Conservation (phyloP, 192 early-diverging fungal species). For the Coemansia furcata region DNA sequence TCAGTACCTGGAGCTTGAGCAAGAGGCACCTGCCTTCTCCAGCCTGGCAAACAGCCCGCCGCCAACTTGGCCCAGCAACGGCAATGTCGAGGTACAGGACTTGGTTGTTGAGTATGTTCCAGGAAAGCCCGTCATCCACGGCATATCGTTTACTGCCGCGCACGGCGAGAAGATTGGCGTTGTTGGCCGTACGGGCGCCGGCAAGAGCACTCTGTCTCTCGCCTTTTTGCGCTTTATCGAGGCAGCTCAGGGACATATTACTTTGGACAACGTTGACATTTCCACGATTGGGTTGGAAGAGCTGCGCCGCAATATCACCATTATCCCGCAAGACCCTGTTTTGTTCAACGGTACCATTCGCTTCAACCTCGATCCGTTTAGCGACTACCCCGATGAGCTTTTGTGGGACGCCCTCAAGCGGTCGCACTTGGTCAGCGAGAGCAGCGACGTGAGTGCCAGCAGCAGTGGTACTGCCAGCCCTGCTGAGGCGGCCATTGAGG, state of each 20-base stretch:
- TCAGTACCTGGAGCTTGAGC: constrained; percentile 76
- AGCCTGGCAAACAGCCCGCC: constrained; percentile 56
- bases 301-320: constrained; percentile 67
- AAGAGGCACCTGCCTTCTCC: constrained; percentile 68
- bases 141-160: constrained; percentile 48
- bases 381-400: constrained; percentile 69
- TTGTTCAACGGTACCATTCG: constrained; percentile 55
- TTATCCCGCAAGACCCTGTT: constrained; percentile 75
- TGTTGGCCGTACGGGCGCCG: constrained; percentile 57
- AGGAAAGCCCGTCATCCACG: constrained; percentile 19
- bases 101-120: constrained; percentile 56
- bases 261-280: constrained; percentile 74
- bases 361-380: constrained; percentile 83
- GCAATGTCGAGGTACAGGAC: constrained; percentile 61
- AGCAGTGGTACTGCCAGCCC: constrained; percentile 7
- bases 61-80: constrained; percentile 61
- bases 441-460: background rate
- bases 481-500: background rate
- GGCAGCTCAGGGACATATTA: constrained; percentile 61
- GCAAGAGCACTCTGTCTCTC: constrained; percentile 72
- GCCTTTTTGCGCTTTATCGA: constrained; percentile 79
- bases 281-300: constrained; percentile 66
- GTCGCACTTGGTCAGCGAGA: constrained; percentile 16
- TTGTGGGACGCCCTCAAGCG: constrained; percentile 16
- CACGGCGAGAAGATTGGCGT: constrained; percentile 52